A percentile compares a stretch with the other conserved stretches of the same genome.
phyloP scores from a whole-genome alignment of 306 rosid genomes.

The Quercus dentata region DNA sequence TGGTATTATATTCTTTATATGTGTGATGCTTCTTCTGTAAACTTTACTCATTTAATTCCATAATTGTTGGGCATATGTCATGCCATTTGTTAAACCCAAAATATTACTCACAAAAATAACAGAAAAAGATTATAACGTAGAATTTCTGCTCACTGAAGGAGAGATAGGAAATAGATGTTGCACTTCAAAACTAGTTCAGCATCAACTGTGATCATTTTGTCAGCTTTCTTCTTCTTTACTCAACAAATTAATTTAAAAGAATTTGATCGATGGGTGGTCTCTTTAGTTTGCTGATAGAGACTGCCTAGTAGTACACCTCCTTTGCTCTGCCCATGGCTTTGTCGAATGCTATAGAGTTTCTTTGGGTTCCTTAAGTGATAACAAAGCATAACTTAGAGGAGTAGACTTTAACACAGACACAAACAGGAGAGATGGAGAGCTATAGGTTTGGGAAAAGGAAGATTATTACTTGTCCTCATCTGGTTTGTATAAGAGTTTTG shows the following conservation, averaged over 20 bases:
- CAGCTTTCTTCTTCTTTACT: neutral
- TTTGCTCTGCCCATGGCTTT: neutral
- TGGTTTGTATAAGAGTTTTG: neutral
- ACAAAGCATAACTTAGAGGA: neutral
- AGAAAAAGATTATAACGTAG: neutral
- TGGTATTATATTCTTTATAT: neutral
- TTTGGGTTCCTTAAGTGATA: neutral
- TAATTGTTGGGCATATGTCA: neutral
- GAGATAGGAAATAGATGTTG: constrained; percentile 1
- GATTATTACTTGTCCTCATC: neutral
- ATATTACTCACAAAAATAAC: neutral
- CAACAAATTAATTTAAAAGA: neutral
- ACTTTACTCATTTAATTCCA: neutral
- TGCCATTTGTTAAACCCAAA: neutral
- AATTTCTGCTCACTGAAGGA: neutral
- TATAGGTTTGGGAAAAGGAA: constrained; percentile 13
- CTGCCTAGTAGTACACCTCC: neutral
- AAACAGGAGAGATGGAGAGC: neutral
- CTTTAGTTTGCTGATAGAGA: constrained; percentile 10
- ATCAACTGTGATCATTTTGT: constrained; percentile 11
- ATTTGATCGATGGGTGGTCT: constrained; percentile 3
- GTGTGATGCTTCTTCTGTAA: neutral
- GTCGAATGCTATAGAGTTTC: constrained; percentile 5
- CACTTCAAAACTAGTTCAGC: neutral
- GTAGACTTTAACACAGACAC: neutral